Evolutionary conservation across 2,329 filamentous ascomycete genomes (phyloP).

Genomic region (Arthrobotrys sinensis): DNA sequence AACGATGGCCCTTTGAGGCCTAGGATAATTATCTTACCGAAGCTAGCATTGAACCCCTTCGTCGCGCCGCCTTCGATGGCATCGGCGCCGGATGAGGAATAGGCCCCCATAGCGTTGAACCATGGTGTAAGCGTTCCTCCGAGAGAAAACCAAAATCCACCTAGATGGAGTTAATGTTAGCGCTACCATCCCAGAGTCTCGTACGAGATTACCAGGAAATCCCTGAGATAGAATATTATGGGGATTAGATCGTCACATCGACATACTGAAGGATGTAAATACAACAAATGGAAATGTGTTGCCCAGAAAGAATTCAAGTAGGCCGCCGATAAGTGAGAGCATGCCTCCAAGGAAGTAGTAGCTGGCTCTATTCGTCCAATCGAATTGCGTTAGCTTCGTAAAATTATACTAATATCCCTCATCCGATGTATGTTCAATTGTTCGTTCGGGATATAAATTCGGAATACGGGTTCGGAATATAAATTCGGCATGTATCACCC

Average conservation of each 20-base stretch:
- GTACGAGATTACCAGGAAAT: conserved; percentile 6
- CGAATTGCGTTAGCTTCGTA: conserved; percentile 29
- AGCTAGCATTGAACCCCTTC: conserved; percentile 59
- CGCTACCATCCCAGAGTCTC: background rate
- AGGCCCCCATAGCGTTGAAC: conserved; percentile 71
- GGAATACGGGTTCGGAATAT: conserved; percentile 8
- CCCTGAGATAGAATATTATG: conserved; percentile 19
- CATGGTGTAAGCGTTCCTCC: conserved; percentile 73
- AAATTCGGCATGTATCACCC: conserved; percentile 64
- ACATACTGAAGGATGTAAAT: conserved; percentile 71
- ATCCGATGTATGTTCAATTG: background rate
- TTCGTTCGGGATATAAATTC: background rate
- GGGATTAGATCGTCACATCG: background rate
- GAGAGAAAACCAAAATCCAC: conserved; percentile 73
- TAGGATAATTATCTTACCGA: conserved; percentile 34
- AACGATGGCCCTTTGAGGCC: background rate
- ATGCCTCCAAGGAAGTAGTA: conserved; percentile 73
- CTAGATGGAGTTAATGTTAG: conserved; percentile 26
- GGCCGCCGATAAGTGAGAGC: conserved; percentile 71
- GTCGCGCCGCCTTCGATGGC: conserved; percentile 60
- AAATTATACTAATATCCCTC: background rate
- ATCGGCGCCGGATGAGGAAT: conserved; percentile 67
- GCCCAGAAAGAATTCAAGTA: conserved; percentile 74
- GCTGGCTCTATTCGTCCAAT: conserved; percentile 67
- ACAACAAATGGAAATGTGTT: conserved; percentile 76